Percentiles rank a stretch among this genome's conserved stretches.
Evolutionary conservation across 768 basidiomycete species (phyloP).

Genomic region (Neoboletus magnificus): DNA sequence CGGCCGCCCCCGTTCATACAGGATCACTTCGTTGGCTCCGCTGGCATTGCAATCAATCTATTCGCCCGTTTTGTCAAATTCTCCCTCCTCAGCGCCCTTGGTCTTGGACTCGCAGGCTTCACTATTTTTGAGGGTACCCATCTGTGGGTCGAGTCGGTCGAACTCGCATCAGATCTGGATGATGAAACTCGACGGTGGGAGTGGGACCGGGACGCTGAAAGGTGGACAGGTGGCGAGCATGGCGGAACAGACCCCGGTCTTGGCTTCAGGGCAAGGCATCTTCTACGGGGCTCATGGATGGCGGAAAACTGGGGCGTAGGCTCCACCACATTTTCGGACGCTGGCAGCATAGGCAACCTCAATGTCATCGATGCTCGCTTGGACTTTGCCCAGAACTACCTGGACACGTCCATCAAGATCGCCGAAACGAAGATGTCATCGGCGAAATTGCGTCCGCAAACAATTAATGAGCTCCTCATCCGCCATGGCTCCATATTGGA

Average conservation of each 20-base stretch:
- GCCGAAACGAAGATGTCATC: constrained; percentile 40
- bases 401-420: constrained; percentile 46
- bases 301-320: constrained; percentile 62
- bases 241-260: constrained; percentile 76
- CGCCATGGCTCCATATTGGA: constrained; percentile 59
- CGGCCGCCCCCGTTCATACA: constrained; percentile 18
- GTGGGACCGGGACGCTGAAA: constrained; percentile 62
- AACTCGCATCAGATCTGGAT: constrained; percentile 46
- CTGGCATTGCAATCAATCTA: constrained; percentile 41
- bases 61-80: constrained; percentile 49
- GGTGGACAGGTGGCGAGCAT: constrained; percentile 54
- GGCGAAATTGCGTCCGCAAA: constrained; percentile 45
- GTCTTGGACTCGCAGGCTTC: constrained; percentile 42
- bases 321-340: constrained; percentile 35
- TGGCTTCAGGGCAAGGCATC: constrained; percentile 57
- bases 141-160: constrained; percentile 60
- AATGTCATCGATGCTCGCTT: constrained; percentile 54
- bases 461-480: constrained; percentile 51
- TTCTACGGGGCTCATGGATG: constrained; percentile 70
- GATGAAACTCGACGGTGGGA: constrained; percentile 56
- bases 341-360: constrained; percentile 35
- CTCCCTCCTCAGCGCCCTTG: constrained; percentile 43
- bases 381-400: constrained; percentile 50
- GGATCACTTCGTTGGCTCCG: constrained; percentile 35
- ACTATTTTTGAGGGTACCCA: constrained; percentile 57